Evolutionary conservation across 305 asterid genomes (phyloP), one percentile per base, ranked within the genome.

Genomic region (Lippia alba): DNA sequence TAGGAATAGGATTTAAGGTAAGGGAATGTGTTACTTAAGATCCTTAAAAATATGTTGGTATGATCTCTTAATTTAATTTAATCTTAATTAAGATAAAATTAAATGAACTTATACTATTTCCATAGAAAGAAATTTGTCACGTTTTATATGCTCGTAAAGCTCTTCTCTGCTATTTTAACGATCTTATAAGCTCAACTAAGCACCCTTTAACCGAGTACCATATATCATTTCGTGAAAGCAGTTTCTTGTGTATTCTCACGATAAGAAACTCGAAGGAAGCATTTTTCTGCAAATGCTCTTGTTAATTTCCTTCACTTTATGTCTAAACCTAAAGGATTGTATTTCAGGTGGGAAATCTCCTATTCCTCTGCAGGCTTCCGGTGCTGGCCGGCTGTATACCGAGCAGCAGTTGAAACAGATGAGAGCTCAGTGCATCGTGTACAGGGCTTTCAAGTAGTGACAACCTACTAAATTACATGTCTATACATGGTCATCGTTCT

Each of bases 381-480:
- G 70, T 74, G 72, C 86, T 74, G 81, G 87, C 73, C 72, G 83
- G 79, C 98, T 92, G 33, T 95, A 90, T 72, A 92, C 87, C 73
- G 99, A 95, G 60, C 99, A 92, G 51, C 99, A 95, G 65, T 81
- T 95, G 73, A 95, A 92, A 75, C 98, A 95, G 85, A 97, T 95
- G 78, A 85, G 99, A 79, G 99, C 98, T 15, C 99, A 95, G 82
- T 95, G 99, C 73, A 97, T 90, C 76, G 99, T 95, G 73, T 95
- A 92, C 80, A 82, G 90, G 83, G 91, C 99, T 70, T 90, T 95
- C 80, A 90, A 98, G 99, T 92, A 70, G 69, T 72, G 73, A 34
- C 57, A 5, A 19, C 18, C 66, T 72, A 34, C 59, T 73, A 56
- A 41, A 53, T 20, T n/a, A 64, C 69, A 48, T 56, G 70, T 66